Evolutionary conservation across 164 flowering plant species (phyloP), one percentile per base, ranked within the genome.

Genomic region (Warburgia ugandensis): DNA sequence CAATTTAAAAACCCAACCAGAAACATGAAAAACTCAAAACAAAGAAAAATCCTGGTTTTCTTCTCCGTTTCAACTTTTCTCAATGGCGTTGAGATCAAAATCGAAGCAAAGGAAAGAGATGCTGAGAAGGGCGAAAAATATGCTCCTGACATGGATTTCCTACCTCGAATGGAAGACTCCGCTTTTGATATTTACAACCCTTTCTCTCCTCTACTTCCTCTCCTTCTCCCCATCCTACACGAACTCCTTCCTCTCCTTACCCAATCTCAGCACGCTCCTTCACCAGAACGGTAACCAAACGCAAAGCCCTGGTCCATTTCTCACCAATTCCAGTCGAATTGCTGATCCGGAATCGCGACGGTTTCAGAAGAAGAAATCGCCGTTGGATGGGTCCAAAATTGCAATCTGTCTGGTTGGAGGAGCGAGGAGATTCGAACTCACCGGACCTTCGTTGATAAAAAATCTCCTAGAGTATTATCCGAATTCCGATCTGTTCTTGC

Each of bases 381-480:
- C 52, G 52, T 54, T 77, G 68, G n/a, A 43, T 6, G 58, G 69
- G 63, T 64, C 95, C 35, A 77, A 76, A 48, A 78, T 92, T 4
- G 99, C 97, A 45, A 77, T 92, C 38, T 92, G 97, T 55, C 65
- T 88, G 61, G 97, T 88, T 2, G 99, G 99, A 6, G 97, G 97
- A 0, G 99, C 97, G 3, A 54, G 99, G 70, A 60, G 97, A 58
- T 92, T 92, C 66, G 99, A 88, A 68, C 87, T 92, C 13, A 86
- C 99, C 0, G 95, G 99, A 11, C 92, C 97, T 8, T 84, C 97
- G 17, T 77, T 92, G 2, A 23, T 88, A 29, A 66, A 88, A 55
- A 76, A 65, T 32, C 52, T 92, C 35, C 66, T 92, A 0, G 52
- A 63, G 1, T 75, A 56, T 29, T 83, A 77, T 50, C 69, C 70